phyloP scores from a whole-genome alignment of 2,329 filamentous ascomycete genomes.

The Pseudogymnoascus sp. region DNA sequence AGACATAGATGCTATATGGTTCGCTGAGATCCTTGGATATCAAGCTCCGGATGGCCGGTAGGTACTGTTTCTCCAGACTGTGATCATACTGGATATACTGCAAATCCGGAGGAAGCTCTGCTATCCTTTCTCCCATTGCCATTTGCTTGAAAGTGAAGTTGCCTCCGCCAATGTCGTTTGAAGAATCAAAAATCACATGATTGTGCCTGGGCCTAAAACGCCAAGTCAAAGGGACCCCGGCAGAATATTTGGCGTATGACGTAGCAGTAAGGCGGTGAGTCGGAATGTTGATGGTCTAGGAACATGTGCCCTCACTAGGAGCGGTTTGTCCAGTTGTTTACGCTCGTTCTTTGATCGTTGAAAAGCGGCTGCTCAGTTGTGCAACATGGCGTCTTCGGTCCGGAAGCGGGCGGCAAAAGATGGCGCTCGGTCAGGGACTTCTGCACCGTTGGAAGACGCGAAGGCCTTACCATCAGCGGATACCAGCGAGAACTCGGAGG shows the following conservation, averaged over 20 bases:
- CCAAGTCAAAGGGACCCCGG: neutral
- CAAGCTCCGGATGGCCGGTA: slow-evolving; percentile 80
- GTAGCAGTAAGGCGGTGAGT: slow-evolving; percentile 3
- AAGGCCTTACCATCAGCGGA: slow-evolving; percentile 12
- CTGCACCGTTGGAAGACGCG: neutral
- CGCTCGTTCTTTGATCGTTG: neutral
- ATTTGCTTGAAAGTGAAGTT: slow-evolving; percentile 1
- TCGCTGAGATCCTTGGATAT: slow-evolving; percentile 96
- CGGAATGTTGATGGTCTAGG: neutral
- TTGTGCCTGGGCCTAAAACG: slow-evolving; percentile 2
- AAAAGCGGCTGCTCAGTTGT: neutral
- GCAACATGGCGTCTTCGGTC: slow-evolving; percentile 20
- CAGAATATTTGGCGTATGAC: neutral
- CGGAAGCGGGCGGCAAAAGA: neutral
- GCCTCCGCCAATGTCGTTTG: neutral
- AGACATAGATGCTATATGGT: slow-evolving; percentile 98
- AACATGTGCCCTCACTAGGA: neutral
- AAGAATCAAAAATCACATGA: slow-evolving; percentile 2
- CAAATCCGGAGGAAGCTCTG: slow-evolving; percentile 32
- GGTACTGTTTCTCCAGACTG: slow-evolving; percentile 51
- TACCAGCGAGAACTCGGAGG: slow-evolving; percentile 27
- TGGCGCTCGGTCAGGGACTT: neutral
- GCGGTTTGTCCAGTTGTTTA: neutral
- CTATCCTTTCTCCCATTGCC: slow-evolving; percentile 6
- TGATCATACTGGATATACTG: slow-evolving; percentile 56